Conservation (phyloP, 305 asterid species). For the Fraxinus greggii region DNA sequence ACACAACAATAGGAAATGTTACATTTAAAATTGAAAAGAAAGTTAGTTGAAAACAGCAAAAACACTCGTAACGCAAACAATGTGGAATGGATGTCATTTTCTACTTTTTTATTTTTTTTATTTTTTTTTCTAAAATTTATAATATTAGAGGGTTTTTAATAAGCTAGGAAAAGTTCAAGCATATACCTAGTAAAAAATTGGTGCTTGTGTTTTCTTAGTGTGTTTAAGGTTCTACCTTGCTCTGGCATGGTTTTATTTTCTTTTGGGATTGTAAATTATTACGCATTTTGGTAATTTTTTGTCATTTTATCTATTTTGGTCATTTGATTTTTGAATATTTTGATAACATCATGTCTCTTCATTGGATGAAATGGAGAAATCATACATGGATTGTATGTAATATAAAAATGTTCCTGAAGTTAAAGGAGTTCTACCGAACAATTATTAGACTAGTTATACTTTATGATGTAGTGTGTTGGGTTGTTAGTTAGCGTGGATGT, state of each 20-base stretch:
- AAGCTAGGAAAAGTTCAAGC: neutral
- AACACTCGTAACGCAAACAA: neutral
- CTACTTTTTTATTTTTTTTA: neutral
- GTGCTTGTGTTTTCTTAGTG: neutral
- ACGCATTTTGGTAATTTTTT: neutral
- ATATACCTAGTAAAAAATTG: neutral
- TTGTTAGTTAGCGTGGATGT: neutral
- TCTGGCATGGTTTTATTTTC: neutral
- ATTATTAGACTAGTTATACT: neutral
- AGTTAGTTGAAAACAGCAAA: neutral
- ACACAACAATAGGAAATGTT: neutral
- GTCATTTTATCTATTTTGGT: neutral
- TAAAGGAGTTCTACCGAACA: neutral
- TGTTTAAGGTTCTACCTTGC: neutral
- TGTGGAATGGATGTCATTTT: neutral
- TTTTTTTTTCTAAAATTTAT: neutral
- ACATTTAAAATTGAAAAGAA: neutral
- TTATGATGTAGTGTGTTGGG: neutral
- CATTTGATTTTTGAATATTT: neutral
- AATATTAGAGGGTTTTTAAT: neutral
- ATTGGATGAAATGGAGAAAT: neutral
- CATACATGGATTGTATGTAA: neutral
- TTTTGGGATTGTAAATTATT: neutral
- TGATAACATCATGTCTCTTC: neutral
- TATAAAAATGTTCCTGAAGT: neutral